phyloP scores from a whole-genome alignment of 257 asterid species.

The Solanum lycopersicoides region DNA sequence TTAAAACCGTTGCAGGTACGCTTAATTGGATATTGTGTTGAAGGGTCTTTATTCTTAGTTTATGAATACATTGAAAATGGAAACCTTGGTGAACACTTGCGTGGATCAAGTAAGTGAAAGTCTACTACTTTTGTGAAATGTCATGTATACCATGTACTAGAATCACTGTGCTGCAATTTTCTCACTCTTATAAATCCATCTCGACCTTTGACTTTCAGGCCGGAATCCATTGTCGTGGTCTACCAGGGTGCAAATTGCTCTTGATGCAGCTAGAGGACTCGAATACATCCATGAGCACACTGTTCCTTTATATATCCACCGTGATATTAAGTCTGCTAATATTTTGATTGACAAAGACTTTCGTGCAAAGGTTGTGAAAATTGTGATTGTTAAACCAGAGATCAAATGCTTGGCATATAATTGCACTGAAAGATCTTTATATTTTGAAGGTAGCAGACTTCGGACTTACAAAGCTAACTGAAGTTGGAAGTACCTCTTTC shows the following conservation, averaged over 20 bases:
- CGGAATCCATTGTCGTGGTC: constrained; percentile 57
- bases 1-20: constrained; percentile 42
- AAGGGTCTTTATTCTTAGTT: constrained; percentile 71
- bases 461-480: constrained; percentile 79
- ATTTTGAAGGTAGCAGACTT: constrained; percentile 70
- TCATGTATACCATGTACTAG: neutral
- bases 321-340: constrained; percentile 75
- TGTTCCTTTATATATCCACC: constrained; percentile 76
- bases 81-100: constrained; percentile 77
- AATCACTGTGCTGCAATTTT: neutral
- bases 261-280: constrained; percentile 92
- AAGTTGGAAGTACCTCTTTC: constrained; percentile 66
- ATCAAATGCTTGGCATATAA: neutral
- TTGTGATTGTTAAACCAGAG: neutral
- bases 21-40: constrained; percentile 75
- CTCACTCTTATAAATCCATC: neutral
- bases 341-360: constrained; percentile 65
- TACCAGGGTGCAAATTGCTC: constrained; percentile 74
- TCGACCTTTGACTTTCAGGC: constrained; percentile 12
- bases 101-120: constrained; percentile 41
- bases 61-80: constrained; percentile 85
- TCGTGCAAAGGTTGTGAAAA: constrained; percentile 60
- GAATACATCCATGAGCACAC: constrained; percentile 94
- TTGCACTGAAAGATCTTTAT: neutral
- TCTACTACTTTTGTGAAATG: neutral